Percentiles rank a stretch among this genome's conserved stretches.
phyloP scores from a whole-genome alignment of 495 filamentous ascomycete genomes.

The Xylaria telfairii region DNA sequence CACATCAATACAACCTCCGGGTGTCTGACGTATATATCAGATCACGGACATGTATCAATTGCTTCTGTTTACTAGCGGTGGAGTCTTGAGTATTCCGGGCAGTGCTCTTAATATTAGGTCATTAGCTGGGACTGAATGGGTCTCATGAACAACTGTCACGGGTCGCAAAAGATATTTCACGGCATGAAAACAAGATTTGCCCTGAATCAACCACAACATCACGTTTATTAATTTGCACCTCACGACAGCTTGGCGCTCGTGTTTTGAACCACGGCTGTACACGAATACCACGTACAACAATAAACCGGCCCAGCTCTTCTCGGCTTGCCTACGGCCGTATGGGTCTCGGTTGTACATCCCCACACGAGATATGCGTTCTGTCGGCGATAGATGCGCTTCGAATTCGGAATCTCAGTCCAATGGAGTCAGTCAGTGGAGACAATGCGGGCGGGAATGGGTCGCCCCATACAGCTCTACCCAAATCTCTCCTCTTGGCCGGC shows the following conservation, averaged over 20 bases:
- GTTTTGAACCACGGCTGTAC: not conserved
- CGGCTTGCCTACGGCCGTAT: slow-evolving; percentile 2
- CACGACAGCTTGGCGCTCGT: not conserved
- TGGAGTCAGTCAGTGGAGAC: slow-evolving; percentile 4
- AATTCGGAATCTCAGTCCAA: slow-evolving; percentile 15
- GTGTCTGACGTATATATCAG: slow-evolving; percentile 2
- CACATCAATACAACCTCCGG: not conserved
- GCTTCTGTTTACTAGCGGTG: slow-evolving; percentile 1
- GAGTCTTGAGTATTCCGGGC: not conserved
- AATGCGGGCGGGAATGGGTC: slow-evolving; percentile 11
- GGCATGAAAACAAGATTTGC: not conserved
- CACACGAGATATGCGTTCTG: slow-evolving; percentile 13
- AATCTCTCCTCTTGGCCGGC: slow-evolving; percentile 11
- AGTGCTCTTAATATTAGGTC: not conserved
- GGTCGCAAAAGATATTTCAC: not conserved
- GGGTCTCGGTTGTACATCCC: slow-evolving; percentile 16
- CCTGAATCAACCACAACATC: not conserved
- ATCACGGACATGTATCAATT: slow-evolving; percentile 10
- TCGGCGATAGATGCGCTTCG: slow-evolving; percentile 17
- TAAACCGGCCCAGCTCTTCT: not conserved
- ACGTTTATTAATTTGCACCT: not conserved
- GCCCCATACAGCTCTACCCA: slow-evolving; percentile 17
- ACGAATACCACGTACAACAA: not conserved
- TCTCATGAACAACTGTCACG: not conserved
- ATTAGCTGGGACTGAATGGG: not conserved